These are phyloP conservation scores for Fusarium piperis DNA, from an alignment of 2,329 filamentous ascomycete genomes.

Conservation along the genomic window DNA sequence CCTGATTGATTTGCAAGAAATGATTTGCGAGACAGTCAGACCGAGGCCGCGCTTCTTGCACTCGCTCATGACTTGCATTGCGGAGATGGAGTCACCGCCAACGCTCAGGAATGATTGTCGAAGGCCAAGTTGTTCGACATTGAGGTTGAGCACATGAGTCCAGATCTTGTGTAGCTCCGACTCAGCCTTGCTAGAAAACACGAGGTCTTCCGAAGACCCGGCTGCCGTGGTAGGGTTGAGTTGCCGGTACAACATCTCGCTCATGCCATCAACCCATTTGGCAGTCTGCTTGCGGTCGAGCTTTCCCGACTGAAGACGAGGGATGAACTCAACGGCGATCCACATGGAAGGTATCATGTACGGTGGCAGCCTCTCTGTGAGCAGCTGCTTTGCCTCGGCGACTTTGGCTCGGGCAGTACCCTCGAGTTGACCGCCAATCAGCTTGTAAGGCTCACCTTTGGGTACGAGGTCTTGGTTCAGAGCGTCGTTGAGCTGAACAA, in stretches of 20 bases:
- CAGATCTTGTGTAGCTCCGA: slow-evolving; percentile 27
- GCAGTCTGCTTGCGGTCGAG: slow-evolving; percentile 28
- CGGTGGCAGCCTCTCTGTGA: slow-evolving; percentile 20
- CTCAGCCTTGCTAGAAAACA: slow-evolving; percentile 1
- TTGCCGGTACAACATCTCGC: slow-evolving; percentile 16
- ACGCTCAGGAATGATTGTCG: slow-evolving; percentile 48
- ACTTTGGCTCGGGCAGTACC: slow-evolving; percentile 1
- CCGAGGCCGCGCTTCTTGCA: slow-evolving; percentile 42
- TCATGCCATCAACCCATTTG: slow-evolving; percentile 29
- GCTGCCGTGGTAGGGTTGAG: slow-evolving; percentile 16
- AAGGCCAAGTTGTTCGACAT: slow-evolving; percentile 29
- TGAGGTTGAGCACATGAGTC: slow-evolving; percentile 32
- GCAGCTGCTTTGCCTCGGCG: slow-evolving; percentile 19
- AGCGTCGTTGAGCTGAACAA: slow-evolving; percentile 19
- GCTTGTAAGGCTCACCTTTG: slow-evolving; percentile 15
- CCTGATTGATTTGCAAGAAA: slow-evolving; percentile 39
- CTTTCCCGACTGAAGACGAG: slow-evolving; percentile 32
- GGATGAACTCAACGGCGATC: slow-evolving; percentile 29
- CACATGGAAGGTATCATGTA: slow-evolving; percentile 40
- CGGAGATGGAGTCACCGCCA: slow-evolving; percentile 55
- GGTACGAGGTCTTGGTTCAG: slow-evolving; percentile 11
- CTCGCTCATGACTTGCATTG: slow-evolving; percentile 53
- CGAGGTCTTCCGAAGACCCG: not conserved
- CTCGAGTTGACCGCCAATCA: slow-evolving; percentile 10
- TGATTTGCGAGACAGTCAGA: slow-evolving; percentile 43